Evolutionary conservation across 805 yeast species (phyloP), one percentile per base, ranked within the genome.

Genomic region (Monosporozyma yasuniensis): DNA sequence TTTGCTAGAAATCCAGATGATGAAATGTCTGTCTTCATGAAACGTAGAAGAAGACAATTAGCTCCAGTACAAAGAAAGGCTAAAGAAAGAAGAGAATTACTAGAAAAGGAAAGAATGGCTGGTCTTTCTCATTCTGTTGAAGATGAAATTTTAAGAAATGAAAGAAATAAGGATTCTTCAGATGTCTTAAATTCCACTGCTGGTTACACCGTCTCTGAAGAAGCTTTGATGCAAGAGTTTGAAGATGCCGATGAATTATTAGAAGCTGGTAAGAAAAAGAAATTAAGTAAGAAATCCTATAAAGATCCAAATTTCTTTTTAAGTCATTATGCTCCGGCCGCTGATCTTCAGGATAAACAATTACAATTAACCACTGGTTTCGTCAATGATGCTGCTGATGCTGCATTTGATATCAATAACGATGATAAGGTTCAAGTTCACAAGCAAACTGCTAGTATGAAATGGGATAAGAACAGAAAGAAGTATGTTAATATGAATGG

Each of bases 381-480:
- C 68, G 83, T 84, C 19, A 84, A 81, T 52, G 95, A 82, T 46
- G 97, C 96, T 1, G 77, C 81, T n/a, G 72, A 74, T 28, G 97
- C 96, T 0, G 75, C 96, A 0, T 91, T 89, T 67, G 96, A 90
- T 61, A 72, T 93, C 57, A 83, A 76, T 51, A 89, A 86, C 59
- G 96, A 89, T 54, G 80, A 77, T 53, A 85, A 83, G 57, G 76
- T 80, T 42, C 82, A 78, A 61, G 78, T 70, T 46, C 83, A 84
- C 65, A 81, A 76, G 52, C 90, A 84, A 63, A 72, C 76, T 3
- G 74, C 75, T 51, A 80, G 82, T 21, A 83, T 85, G 76, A 77
- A 79, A 63, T 91, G 99, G 99, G 97, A 91, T 70, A 86, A 79
- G 68, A 87, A 88, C 77, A 84, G 86, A 67, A 93, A 95, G 61